phyloP scores from a whole-genome alignment of 371 early-diverging fungal genomes.

The Apophysomyces variabilis region DNA sequence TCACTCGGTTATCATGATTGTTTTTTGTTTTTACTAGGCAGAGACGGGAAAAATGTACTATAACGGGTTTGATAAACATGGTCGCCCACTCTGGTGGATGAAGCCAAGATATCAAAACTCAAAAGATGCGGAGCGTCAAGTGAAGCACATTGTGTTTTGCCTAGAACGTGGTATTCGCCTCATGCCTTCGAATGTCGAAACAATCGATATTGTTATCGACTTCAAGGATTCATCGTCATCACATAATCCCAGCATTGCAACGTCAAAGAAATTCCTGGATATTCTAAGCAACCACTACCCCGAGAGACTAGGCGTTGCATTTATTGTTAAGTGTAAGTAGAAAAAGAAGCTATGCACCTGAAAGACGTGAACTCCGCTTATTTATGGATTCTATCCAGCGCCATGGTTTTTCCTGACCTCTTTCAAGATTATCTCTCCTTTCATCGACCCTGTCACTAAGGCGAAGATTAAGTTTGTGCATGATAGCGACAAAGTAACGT shows the following conservation, averaged over 20 bases:
- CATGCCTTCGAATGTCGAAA: constrained; percentile 72
- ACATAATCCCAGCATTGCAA: constrained; percentile 65
- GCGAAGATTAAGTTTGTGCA: constrained; percentile 77
- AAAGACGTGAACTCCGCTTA: neutral
- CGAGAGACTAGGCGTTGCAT: constrained; percentile 69
- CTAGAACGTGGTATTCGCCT: constrained; percentile 72
- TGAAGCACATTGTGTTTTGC: constrained; percentile 74
- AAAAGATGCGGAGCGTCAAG: constrained; percentile 67
- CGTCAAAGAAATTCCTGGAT: constrained; percentile 70
- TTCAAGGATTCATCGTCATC: constrained; percentile 65
- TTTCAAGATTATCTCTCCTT: constrained; percentile 77
- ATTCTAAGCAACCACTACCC: constrained; percentile 82
- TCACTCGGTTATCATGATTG: neutral
- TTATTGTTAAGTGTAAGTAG: constrained; percentile 58
- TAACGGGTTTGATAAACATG: constrained; percentile 68
- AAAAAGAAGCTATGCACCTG: constrained; percentile 56
- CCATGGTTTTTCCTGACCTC: constrained; percentile 82
- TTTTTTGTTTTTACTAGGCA: constrained; percentile 35
- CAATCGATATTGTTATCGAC: constrained; percentile 73
- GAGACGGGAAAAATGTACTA: constrained; percentile 77
- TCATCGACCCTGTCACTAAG: constrained; percentile 86
- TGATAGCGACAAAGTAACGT: constrained; percentile 50
- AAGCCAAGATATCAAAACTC: constrained; percentile 74
- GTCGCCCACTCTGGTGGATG: constrained; percentile 68
- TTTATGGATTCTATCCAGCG: constrained; percentile 41